phyloP scores from a whole-genome alignment of 1,139 yeast species.

The Magnusiomyces sp. region DNA sequence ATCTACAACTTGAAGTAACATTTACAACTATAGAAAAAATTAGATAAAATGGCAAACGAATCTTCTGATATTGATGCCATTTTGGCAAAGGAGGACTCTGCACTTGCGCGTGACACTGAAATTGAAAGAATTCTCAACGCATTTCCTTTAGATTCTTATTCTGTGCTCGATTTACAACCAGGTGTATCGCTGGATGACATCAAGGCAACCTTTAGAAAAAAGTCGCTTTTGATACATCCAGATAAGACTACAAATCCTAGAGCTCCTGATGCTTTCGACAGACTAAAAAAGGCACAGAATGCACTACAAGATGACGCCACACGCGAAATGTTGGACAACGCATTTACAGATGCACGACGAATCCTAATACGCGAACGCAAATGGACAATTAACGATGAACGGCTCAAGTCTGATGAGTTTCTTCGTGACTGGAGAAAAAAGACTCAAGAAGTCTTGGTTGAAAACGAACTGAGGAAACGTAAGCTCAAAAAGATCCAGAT shows the following conservation, averaged over 20 bases:
- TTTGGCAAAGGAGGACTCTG: conserved; percentile 28
- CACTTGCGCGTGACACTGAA: conserved; percentile 38
- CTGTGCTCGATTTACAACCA: conserved; percentile 49
- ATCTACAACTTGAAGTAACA: not conserved
- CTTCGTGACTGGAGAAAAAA: conserved; percentile 34
- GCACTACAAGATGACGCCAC: conserved; percentile 30
- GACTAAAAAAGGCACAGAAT: conserved; percentile 35
- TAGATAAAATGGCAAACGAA: no score
- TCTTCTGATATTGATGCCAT: conserved; percentile 28
- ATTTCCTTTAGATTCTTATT: conserved; percentile 46
- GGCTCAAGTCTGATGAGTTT: conserved; percentile 36
- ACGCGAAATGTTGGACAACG: conserved; percentile 34
- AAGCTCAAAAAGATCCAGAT: conserved; percentile 33
- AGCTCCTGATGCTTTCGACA: conserved; percentile 59
- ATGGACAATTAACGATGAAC: conserved; percentile 35
- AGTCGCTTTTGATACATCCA: conserved; percentile 60
- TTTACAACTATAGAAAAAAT: no score
- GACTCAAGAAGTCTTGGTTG: conserved; percentile 39
- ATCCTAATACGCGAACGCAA: conserved; percentile 39
- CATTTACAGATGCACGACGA: conserved; percentile 38
- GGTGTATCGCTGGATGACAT: conserved; percentile 36
- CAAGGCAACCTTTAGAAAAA: conserved; percentile 45
- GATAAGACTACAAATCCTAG: conserved; percentile 49
- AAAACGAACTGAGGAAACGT: conserved; percentile 37
- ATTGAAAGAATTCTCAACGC: conserved; percentile 45